These are phyloP conservation scores for Metschnikowia proteae DNA, from an alignment of 805 yeast genomes.

Conservation along the genomic window DNA sequence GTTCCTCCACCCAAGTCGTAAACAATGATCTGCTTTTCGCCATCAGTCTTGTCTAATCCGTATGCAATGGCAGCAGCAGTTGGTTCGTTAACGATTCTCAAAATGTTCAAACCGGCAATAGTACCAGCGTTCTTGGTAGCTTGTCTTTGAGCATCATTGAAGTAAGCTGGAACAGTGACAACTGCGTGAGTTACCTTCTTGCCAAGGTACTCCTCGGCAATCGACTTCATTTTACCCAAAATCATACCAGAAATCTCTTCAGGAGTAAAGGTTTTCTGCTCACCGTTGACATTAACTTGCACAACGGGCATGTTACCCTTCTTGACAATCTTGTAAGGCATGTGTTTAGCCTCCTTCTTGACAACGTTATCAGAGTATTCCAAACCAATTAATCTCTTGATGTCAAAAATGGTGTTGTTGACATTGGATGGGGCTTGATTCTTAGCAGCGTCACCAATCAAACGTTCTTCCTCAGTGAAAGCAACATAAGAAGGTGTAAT, in stretches of 20 bases:
- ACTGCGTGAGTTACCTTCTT: slow-evolving; percentile 22
- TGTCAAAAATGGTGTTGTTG: slow-evolving; percentile 83
- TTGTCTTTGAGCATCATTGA: slow-evolving; percentile 23
- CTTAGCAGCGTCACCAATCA: slow-evolving; percentile 96
- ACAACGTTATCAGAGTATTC: slow-evolving; percentile 34
- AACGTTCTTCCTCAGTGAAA: slow-evolving; percentile 87
- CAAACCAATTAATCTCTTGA: slow-evolving; percentile 92
- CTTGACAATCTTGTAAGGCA: slow-evolving; percentile 79
- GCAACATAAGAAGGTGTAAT: slow-evolving; percentile 96
- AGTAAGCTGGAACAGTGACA: slow-evolving; percentile 22
- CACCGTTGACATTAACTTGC: slow-evolving; percentile 79
- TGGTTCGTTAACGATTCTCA: slow-evolving; percentile 23
- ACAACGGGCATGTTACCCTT: slow-evolving; percentile 76
- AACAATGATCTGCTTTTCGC: slow-evolving; percentile 20
- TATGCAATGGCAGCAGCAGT: slow-evolving; percentile 27
- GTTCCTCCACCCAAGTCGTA: slow-evolving; percentile 25
- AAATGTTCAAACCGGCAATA: slow-evolving; percentile 21
- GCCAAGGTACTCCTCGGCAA: slow-evolving; percentile 22
- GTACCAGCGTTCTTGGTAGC: slow-evolving; percentile 23
- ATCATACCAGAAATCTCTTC: slow-evolving; percentile 96
- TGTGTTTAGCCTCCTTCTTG: slow-evolving; percentile 71
- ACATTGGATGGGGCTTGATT: slow-evolving; percentile 96
- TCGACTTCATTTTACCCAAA: slow-evolving; percentile 73
- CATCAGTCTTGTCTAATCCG: slow-evolving; percentile 26
- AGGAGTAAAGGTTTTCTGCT: slow-evolving; percentile 83